Percentiles rank a stretch among this genome's conserved stretches.
phyloP scores from a whole-genome alignment of 2,329 filamentous ascomycete species.

The Bipolaris gigantea region DNA sequence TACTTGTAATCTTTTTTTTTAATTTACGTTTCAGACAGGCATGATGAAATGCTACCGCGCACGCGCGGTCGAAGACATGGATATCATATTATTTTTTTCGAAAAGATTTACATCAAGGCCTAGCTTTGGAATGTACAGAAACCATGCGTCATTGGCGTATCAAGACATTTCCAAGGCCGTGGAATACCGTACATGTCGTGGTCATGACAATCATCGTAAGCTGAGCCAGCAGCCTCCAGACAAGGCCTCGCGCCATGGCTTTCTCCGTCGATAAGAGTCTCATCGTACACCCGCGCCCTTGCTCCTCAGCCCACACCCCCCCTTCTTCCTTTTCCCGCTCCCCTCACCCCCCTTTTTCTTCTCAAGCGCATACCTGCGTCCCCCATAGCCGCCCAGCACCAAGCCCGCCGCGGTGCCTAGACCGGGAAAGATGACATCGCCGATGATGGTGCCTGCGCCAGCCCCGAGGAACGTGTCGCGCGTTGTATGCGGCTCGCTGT shows the following conservation, averaged over 20 bases:
- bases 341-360: conserved; percentile 26
- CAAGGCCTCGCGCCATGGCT: no score
- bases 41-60: conserved; percentile 22
- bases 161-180: no score
- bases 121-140: neutral
- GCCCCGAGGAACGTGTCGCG: conserved; percentile 50
- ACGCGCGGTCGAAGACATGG: conserved; percentile 31
- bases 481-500: conserved; percentile 23
- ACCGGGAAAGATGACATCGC: conserved; percentile 51
- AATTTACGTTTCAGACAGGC: neutral
- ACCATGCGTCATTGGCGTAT: neutral
- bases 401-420: conserved; percentile 46
- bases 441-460: conserved; percentile 49
- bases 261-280: no score
- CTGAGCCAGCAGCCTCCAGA: conserved; percentile 11
- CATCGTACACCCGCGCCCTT: conserved; percentile 64
- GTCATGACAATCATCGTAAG: neutral
- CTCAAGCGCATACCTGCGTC: conserved; percentile 47
- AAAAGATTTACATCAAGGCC: neutral
- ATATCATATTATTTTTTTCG: conserved; percentile 2
- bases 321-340: conserved; percentile 46
- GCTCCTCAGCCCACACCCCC: conserved; percentile 50
- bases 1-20: neutral
- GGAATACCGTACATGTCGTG: neutral
- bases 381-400: conserved; percentile 48